These are phyloP conservation scores for Dillenia suffruticosa DNA, from an alignment of 164 flowering plant species.

Conservation along the genomic window DNA sequence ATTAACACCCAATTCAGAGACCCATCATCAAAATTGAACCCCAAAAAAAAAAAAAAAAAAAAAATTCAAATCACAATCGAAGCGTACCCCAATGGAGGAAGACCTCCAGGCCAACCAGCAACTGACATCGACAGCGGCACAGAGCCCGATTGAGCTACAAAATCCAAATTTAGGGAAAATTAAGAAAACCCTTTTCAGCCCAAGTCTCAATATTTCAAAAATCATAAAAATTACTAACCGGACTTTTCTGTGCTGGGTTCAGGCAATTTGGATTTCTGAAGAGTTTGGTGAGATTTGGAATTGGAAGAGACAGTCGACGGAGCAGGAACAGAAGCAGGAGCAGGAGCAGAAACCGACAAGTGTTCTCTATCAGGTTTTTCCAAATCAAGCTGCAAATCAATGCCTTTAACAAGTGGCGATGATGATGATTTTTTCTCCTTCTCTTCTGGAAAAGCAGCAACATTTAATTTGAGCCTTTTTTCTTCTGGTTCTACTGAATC, in stretches of 20 bases:
- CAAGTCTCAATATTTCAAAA: not conserved
- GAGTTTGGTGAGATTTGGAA: too few relatives aligned
- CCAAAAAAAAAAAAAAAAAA: constrained; percentile 7
- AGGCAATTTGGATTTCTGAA: too few relatives aligned
- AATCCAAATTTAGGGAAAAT: not conserved
- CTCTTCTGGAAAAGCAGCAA: constrained; percentile 5
- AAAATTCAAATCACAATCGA: not conserved
- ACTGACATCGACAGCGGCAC: constrained; percentile 59
- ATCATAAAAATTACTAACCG: not conserved
- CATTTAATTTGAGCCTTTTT: constrained; percentile 12
- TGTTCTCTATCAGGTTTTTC: constrained; percentile 46
- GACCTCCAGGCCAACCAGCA: constrained; percentile 82
- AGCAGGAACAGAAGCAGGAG: too few relatives aligned
- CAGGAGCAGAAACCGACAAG: too few relatives aligned
- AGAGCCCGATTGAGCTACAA: constrained; percentile 52
- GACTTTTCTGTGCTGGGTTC: too few relatives aligned
- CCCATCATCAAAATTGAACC: not conserved
- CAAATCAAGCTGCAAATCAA: constrained; percentile 55
- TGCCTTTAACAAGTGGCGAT: constrained; percentile 29
- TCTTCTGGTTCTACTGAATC: constrained; percentile 22
- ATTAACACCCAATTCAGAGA: too few relatives aligned
- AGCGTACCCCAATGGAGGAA: constrained; percentile 79
- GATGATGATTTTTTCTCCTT: constrained; percentile 30
- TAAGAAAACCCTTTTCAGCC: too few relatives aligned
- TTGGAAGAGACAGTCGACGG: too few relatives aligned